Conservation (phyloP, 257 asterid genomes). For the Capsicum pubescens region DNA sequence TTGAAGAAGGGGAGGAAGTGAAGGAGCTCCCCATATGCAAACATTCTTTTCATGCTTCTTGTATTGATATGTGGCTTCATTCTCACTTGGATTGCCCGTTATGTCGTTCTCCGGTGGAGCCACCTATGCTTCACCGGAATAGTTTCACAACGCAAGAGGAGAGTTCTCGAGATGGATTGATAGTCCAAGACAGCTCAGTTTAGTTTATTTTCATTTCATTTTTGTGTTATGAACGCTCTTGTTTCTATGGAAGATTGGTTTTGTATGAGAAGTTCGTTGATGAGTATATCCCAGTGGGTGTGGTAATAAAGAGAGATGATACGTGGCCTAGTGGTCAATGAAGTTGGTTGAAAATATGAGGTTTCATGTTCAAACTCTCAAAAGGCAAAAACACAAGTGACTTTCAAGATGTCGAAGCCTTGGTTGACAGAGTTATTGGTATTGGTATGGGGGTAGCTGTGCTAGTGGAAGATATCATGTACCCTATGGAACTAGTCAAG, state of each 20-base stretch:
- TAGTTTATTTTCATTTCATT: conserved; percentile 26
- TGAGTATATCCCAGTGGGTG: not conserved
- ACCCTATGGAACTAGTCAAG: not conserved
- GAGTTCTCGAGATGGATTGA: conserved; percentile 43
- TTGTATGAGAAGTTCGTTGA: not conserved
- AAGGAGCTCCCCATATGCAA: conserved; percentile 61
- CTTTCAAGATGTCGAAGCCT: not conserved
- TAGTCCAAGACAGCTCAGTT: conserved; percentile 31
- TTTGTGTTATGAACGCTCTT: not conserved
- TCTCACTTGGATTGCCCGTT: conserved; percentile 75
- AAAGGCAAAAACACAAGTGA: not conserved
- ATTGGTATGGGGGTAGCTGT: not conserved
- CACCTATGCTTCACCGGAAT: conserved; percentile 21
- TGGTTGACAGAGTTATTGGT: not conserved
- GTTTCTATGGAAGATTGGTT: not conserved
- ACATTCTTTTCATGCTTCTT: conserved; percentile 73
- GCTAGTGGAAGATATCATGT: not conserved
- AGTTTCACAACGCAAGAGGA: conserved; percentile 28
- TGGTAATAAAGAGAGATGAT: not conserved
- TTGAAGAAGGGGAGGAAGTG: conserved; percentile 69
- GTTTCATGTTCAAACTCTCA: not conserved
- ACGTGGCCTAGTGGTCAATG: not conserved
- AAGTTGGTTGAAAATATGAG: not conserved
- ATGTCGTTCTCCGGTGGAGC: conserved; percentile 69
- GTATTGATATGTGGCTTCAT: conserved; percentile 81